Percentiles rank a stretch among this genome's conserved stretches.
Evolutionary conservation across 2,329 filamentous ascomycete genomes (phyloP).

Genomic region (Alternaria postmessia): DNA sequence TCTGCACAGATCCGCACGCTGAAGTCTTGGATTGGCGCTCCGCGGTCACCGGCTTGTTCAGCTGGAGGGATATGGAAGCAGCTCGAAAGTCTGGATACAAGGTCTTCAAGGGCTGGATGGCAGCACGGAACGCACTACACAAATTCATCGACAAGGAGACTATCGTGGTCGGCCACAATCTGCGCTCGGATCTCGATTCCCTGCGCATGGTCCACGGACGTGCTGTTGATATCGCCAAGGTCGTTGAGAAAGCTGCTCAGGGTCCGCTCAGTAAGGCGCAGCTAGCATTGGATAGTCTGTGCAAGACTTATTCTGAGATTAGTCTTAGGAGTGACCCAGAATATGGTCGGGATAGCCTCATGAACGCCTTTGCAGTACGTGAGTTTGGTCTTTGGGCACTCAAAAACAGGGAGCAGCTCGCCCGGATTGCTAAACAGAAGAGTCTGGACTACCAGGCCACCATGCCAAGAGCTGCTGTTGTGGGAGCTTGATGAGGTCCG

Average conservation of each 20-base stretch:
- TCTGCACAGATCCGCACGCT: constrained; percentile 35
- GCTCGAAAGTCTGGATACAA: constrained; percentile 40
- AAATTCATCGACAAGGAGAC: constrained; percentile 44
- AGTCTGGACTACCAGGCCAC: constrained; percentile 35
- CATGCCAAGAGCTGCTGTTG: background rate
- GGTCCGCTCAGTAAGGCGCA: constrained; percentile 42
- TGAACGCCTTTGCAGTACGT: constrained; percentile 60
- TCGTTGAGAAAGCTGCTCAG: constrained; percentile 45
- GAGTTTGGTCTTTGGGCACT: constrained; percentile 59
- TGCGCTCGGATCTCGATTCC: constrained; percentile 44
- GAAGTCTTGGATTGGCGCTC: constrained; percentile 39
- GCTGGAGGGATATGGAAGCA: constrained; percentile 35
- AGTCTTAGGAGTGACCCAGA: constrained; percentile 22
- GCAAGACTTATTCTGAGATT: constrained; percentile 26
- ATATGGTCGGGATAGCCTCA: constrained; percentile 58
- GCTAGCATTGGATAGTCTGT: constrained; percentile 42
- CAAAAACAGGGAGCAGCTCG: constrained; percentile 49
- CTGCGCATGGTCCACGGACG: constrained; percentile 48
- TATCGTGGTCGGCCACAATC: constrained; percentile 46
- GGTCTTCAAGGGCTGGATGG: constrained; percentile 45
- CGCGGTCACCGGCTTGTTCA: constrained; percentile 32
- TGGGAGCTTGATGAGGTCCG: background rate
- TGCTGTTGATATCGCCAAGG: constrained; percentile 41
- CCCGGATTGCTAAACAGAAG: constrained; percentile 47
- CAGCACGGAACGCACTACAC: constrained; percentile 41